A percentile compares a stretch with the other conserved stretches of the same genome.
phyloP scores from a whole-genome alignment of 176 grass and related monocot genomes.

The Hsuehochloa calcarea region DNA sequence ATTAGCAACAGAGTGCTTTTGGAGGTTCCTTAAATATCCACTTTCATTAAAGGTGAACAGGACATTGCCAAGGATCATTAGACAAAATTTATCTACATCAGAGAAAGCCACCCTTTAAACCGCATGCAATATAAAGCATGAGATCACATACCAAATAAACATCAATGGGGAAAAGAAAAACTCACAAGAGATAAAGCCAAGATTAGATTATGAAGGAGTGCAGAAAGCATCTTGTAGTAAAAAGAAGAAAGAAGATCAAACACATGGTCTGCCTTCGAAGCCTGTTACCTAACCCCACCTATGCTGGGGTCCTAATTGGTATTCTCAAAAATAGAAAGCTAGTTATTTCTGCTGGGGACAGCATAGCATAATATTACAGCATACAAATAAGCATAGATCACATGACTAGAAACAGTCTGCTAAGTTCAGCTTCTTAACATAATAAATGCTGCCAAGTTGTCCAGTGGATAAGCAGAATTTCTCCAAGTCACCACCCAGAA shows the following conservation, averaged over 20 bases:
- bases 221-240: slow-evolving; percentile 15
- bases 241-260: slow-evolving; percentile 19
- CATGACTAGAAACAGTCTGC: background rate
- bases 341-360: background rate
- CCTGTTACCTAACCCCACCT: slow-evolving; percentile 20
- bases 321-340: slow-evolving; percentile 26
- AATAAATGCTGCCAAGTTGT: slow-evolving; percentile 2
- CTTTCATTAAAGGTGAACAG: background rate
- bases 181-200: background rate
- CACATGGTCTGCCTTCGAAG: slow-evolving; percentile 6
- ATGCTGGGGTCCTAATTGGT: slow-evolving; percentile 17
- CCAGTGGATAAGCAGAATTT: background rate
- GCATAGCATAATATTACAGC: background rate
- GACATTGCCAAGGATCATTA: background rate
- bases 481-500: background rate
- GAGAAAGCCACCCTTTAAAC: background rate
- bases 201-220: background rate
- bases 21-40: background rate
- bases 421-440: slow-evolving; percentile 21
- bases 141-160: background rate
- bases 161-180: background rate
- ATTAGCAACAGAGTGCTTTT: background rate
- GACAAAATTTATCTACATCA: slow-evolving; percentile 7
- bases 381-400: background rate
- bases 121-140: slow-evolving; percentile 2